A percentile compares a stretch with the other conserved stretches of the same genome.
phyloP scores from a whole-genome alignment of 1,139 yeast genomes.

The Groenewaldozyma auringiensis region DNA sequence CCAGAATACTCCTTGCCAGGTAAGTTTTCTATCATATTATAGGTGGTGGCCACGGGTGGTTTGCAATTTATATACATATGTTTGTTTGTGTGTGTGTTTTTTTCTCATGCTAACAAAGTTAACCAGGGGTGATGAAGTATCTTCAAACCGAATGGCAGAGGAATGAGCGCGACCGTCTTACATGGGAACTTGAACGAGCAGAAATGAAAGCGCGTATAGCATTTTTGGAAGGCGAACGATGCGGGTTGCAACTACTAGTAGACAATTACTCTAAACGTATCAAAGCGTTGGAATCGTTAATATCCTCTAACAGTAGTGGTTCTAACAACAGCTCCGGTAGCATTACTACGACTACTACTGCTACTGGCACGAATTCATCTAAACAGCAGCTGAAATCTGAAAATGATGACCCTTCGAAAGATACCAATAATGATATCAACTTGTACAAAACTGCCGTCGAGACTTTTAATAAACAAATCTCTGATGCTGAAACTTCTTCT shows the following conservation, averaged over 20 bases:
- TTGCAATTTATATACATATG: neutral
- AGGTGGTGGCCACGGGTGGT: too few relatives aligned
- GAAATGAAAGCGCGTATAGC: conserved; percentile 43
- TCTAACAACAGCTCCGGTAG: neutral
- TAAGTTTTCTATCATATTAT: conserved; percentile 10
- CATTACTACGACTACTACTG: too few relatives aligned
- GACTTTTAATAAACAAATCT: neutral
- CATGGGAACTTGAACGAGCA: conserved; percentile 49
- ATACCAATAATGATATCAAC: neutral
- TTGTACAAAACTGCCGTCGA: conserved; percentile 1
- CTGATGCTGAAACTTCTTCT: neutral
- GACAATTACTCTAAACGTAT: conserved; percentile 26
- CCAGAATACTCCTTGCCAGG: conserved; percentile 31
- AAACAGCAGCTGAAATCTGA: neutral
- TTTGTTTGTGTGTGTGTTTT: neutral
- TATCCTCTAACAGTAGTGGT: conserved; percentile 10
- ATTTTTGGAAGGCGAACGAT: conserved; percentile 35
- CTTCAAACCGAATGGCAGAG: conserved; percentile 51
- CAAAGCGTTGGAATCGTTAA: conserved; percentile 21
- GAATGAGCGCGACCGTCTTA: conserved; percentile 48
- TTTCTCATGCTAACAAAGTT: neutral
- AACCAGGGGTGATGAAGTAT: conserved; percentile 52
- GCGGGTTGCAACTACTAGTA: conserved; percentile 26
- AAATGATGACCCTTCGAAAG: neutral
- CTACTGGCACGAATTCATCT: neutral